Evolutionary conservation across 768 basidiomycete species (phyloP).

Genomic region (Postia placenta): DNA sequence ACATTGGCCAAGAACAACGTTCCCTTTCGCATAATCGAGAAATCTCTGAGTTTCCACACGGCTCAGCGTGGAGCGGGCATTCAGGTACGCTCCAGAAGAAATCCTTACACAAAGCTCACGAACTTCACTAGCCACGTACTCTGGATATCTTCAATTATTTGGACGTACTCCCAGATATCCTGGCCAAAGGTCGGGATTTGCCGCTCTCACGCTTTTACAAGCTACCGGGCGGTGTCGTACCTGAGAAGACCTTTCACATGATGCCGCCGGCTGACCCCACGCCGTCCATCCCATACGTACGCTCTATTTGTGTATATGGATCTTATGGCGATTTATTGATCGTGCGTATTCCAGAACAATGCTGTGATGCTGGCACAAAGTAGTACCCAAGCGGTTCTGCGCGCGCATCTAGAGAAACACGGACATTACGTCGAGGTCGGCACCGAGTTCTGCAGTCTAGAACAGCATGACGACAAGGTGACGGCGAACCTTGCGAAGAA

Average conservation of each 20-base stretch:
- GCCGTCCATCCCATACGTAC: constrained; percentile 12
- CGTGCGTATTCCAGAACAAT: neutral
- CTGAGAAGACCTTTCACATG: neutral
- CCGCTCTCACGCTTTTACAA: constrained; percentile 11
- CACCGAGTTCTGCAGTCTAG: constrained; percentile 27
- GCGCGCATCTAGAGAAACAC: constrained; percentile 19
- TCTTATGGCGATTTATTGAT: neutral
- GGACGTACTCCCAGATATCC: constrained; percentile 13
- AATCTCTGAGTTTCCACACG: constrained; percentile 8
- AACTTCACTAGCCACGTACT: constrained; percentile 12
- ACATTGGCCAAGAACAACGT: constrained; percentile 14
- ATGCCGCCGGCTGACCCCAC: constrained; percentile 1
- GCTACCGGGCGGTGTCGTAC: constrained; percentile 13
- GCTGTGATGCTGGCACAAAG: constrained; percentile 11
- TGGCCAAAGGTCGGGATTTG: neutral
- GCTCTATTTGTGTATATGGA: neutral
- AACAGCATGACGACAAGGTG: constrained; percentile 28
- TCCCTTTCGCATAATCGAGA: constrained; percentile 18
- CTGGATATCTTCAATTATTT: constrained; percentile 16
- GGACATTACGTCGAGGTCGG: constrained; percentile 28
- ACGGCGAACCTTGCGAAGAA: constrained; percentile 18
- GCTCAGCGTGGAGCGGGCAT: constrained; percentile 24
- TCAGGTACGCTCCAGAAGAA: constrained; percentile 13
- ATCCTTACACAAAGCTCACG: too few species aligned
- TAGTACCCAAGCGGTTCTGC: constrained; percentile 26